phyloP scores from a whole-genome alignment of 148 eudicot genomes.

The Cornus kousa region DNA sequence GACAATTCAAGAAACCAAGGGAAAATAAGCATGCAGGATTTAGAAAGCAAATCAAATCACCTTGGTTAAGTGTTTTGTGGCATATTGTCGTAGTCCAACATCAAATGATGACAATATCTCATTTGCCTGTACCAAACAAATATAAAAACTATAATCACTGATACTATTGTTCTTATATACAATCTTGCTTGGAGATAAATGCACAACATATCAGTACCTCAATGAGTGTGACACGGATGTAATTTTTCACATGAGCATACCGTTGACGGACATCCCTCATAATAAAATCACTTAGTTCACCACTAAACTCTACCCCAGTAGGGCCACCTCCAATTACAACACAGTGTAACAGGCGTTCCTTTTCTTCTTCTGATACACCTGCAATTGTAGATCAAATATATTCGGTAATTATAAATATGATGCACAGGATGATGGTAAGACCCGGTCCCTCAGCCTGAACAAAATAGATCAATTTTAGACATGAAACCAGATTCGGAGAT shows the following conservation, averaged over 20 bases:
- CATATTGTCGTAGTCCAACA: constrained; percentile 74
- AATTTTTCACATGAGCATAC: constrained; percentile 73
- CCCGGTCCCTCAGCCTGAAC: no score
- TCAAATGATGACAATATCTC: constrained; percentile 93
- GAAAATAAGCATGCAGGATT: not conserved
- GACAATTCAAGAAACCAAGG: not conserved
- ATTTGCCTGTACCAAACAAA: constrained; percentile 55
- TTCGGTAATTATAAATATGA: no score
- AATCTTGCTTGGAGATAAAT: not conserved
- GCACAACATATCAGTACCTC: constrained; percentile 44
- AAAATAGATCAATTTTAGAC: not conserved
- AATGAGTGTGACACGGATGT: constrained; percentile 72
- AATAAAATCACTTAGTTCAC: constrained; percentile 87
- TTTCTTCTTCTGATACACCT: constrained; percentile 85
- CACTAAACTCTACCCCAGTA: constrained; percentile 92
- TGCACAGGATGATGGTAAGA: no score
- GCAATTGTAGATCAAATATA: not conserved
- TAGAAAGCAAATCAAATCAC: constrained; percentile 26
- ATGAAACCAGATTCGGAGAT: not conserved
- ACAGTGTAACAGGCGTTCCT: constrained; percentile 72
- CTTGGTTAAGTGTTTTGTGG: constrained; percentile 81
- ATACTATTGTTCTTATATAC: not conserved
- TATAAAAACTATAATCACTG: not conserved
- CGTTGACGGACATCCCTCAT: constrained; percentile 64
- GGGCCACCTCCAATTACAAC: constrained; percentile 96